Percentiles rank a stretch among this genome's conserved stretches.
phyloP scores from a whole-genome alignment of 192 early-diverging fungal genomes.

The Phlyctochytrium arcticum region DNA sequence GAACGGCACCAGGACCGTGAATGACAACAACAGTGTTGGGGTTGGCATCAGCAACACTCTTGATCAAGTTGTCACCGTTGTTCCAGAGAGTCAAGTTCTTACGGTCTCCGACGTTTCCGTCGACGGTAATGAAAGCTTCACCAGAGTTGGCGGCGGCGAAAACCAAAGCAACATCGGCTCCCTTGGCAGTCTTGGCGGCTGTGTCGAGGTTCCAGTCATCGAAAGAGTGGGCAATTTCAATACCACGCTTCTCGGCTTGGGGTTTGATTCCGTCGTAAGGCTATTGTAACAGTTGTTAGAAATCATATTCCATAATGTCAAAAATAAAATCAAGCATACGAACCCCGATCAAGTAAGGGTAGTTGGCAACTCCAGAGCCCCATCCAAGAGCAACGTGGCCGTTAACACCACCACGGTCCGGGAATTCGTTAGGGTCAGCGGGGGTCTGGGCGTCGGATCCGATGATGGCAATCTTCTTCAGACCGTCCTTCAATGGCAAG shows the following conservation, averaged over 20 bases:
- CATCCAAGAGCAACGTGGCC: slow-evolving; percentile 46
- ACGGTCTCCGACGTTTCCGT: slow-evolving; percentile 57
- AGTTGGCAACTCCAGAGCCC: slow-evolving; percentile 48
- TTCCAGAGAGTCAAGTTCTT: slow-evolving; percentile 54
- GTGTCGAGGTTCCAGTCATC: slow-evolving; percentile 17
- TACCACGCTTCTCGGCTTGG: neutral
- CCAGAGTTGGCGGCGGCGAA: slow-evolving; percentile 39
- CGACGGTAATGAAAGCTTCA: slow-evolving; percentile 46
- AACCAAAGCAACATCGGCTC: slow-evolving; percentile 45
- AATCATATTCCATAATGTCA: neutral
- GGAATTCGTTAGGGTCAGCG: slow-evolving; percentile 11
- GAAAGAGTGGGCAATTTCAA: slow-evolving; percentile 1
- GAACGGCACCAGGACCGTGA: slow-evolving; percentile 54
- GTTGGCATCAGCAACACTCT: slow-evolving; percentile 47
- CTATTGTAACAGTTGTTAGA: slow-evolving; percentile 8
- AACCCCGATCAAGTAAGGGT: slow-evolving; percentile 42
- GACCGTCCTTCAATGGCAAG: slow-evolving; percentile 29
- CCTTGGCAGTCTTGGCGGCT: slow-evolving; percentile 12
- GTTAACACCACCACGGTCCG: slow-evolving; percentile 23
- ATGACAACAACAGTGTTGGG: slow-evolving; percentile 56
- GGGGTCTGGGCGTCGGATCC: slow-evolving; percentile 41
- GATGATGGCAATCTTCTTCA: slow-evolving; percentile 33
- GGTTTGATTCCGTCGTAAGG: slow-evolving; percentile 27
- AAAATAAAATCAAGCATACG: slow-evolving; percentile 1
- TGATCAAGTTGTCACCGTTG: slow-evolving; percentile 45